phyloP scores from a whole-genome alignment of 2,329 filamentous ascomycete species.

The Elsinoe perseae region DNA sequence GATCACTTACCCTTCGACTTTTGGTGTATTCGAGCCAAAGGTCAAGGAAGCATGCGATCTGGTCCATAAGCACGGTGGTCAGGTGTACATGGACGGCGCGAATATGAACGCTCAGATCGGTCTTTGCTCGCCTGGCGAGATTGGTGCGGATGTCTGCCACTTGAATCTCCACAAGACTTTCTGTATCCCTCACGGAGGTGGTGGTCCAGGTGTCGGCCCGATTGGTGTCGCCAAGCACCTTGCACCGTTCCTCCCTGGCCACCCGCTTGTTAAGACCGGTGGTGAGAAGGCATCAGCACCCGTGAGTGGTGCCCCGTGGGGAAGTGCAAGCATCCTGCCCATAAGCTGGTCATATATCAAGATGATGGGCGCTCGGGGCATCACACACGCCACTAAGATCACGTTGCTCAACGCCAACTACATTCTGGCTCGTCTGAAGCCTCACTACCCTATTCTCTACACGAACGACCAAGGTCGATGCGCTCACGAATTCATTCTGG shows the following conservation, averaged over 20 bases:
- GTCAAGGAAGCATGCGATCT: constrained; percentile 78
- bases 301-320: constrained; percentile 75
- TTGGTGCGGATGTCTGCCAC: constrained; percentile 94
- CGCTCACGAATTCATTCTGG: constrained; percentile 95
- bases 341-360: constrained; percentile 95
- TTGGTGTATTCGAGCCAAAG: constrained; percentile 85
- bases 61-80: constrained; percentile 79
- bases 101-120: constrained; percentile 99
- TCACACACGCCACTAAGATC: constrained; percentile 84
- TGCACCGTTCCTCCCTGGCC: constrained; percentile 64
- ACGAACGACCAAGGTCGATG: constrained; percentile 82
- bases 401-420: constrained; percentile 97
- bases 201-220: constrained; percentile 86
- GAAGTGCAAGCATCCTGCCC: constrained; percentile 83
- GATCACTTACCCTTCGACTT: constrained; percentile 95
- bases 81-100: constrained; percentile 97
- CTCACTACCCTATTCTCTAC: constrained; percentile 87
- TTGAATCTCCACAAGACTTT: constrained; percentile 98
- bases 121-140: constrained; percentile 86
- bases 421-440: constrained; percentile 76
- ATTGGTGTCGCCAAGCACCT: constrained; percentile 86
- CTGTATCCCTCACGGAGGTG: constrained; percentile 93
- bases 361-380: constrained; percentile 77
- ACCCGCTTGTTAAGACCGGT: constrained; percentile 53
- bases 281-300: constrained; percentile 56